phyloP scores from a whole-genome alignment of 2,329 filamentous ascomycete species.

The Colletotrichum plurivorum region DNA sequence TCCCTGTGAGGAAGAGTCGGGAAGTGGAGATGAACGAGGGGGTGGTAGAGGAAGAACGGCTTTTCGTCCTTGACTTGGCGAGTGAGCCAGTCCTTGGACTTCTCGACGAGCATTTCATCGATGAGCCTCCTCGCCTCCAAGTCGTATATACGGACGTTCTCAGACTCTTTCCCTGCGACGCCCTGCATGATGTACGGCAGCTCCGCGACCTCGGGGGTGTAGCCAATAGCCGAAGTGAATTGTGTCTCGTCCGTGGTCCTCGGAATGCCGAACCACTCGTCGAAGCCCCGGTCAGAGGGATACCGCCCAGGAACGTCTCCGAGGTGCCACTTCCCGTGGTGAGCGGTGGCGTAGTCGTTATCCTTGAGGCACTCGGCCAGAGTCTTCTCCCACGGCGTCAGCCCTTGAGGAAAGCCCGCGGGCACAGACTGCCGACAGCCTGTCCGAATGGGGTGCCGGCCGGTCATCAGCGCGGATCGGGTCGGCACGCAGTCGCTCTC shows the following conservation, averaged over 20 bases:
- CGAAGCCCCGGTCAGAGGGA: conserved; percentile 52
- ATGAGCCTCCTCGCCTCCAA: conserved; percentile 48
- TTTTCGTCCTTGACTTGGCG: conserved; percentile 44
- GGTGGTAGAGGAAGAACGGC: conserved; percentile 52
- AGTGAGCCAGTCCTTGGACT: conserved; percentile 50
- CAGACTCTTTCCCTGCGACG: conserved; percentile 43
- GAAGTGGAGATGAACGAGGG: conserved; percentile 51
- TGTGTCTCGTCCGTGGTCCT: conserved; percentile 54
- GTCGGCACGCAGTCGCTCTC: conserved; percentile 54
- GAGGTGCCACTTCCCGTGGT: conserved; percentile 55
- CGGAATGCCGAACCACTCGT: conserved; percentile 55
- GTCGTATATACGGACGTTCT: conserved; percentile 51
- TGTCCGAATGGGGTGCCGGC: conserved; percentile 52
- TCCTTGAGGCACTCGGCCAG: conserved; percentile 49
- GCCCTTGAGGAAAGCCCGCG: conserved; percentile 50
- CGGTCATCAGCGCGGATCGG: conserved; percentile 52
- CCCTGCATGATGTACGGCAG: conserved; percentile 53
- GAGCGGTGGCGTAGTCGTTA: conserved; percentile 47
- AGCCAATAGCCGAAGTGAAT: conserved; percentile 51
- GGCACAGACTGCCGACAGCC: conserved; percentile 52
- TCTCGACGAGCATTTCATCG: conserved; percentile 50
- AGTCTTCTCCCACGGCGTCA: conserved; percentile 50
- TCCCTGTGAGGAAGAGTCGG: conserved; percentile 50
- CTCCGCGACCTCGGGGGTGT: conserved; percentile 50
- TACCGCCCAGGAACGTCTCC: conserved; percentile 52